Evolutionary conservation across 169 alveolate genomes (phyloP).

Genomic region (Perkinsus olseni): DNA sequence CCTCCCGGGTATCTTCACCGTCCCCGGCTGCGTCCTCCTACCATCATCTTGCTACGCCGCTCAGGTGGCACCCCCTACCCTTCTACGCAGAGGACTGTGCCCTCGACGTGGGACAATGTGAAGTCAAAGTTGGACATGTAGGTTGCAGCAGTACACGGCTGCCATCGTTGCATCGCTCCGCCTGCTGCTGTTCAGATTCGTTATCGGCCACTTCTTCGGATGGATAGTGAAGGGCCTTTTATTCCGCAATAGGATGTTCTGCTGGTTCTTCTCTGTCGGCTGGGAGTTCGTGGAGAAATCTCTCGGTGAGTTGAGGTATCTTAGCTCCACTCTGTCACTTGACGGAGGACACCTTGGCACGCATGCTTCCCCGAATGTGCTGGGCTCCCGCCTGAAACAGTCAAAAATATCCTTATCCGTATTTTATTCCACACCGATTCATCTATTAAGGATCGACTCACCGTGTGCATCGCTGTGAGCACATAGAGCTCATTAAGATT

Average conservation of each 20-base stretch:
- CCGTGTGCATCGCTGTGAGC: too few species aligned
- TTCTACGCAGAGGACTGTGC: neutral
- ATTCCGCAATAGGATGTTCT: neutral
- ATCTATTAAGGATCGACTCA: too few species aligned
- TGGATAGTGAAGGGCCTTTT: constrained; percentile 2
- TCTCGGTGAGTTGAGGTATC: neutral
- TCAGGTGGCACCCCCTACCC: neutral
- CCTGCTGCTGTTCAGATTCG: neutral
- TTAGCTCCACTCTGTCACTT: too few species aligned
- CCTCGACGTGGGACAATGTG: neutral
- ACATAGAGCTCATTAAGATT: too few species aligned
- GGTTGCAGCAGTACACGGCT: neutral
- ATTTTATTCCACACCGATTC: too few species aligned
- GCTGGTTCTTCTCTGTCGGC: neutral
- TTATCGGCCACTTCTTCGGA: constrained; percentile 1
- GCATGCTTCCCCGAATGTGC: too few species aligned
- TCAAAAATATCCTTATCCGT: too few species aligned
- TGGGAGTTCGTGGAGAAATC: constrained; percentile 8
- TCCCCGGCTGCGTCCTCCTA: neutral
- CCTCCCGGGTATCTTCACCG: neutral
- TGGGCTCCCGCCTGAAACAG: too few species aligned
- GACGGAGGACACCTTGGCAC: too few species aligned
- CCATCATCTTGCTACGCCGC: too few species aligned
- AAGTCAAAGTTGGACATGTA: neutral
- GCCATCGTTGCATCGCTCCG: neutral